A percentile compares a stretch with the other conserved stretches of the same genome.
Conservation (phyloP, 2,329 filamentous ascomycete species). For the Aspergillus awamori region DNA sequence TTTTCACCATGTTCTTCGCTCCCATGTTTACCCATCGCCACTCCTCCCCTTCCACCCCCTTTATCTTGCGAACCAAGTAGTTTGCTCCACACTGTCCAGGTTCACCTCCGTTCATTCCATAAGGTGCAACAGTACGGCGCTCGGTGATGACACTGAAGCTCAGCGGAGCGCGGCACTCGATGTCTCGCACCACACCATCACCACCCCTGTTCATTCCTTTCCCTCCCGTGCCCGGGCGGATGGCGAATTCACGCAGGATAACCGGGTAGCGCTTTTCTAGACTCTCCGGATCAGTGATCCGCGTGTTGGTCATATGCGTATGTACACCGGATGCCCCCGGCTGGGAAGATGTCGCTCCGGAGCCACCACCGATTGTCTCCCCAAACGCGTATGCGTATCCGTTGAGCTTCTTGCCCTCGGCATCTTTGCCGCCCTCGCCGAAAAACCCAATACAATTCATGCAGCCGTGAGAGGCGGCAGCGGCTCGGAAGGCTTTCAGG, state of each 20-base stretch:
- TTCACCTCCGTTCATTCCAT: conserved; percentile 28
- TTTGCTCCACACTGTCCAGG: conserved; percentile 68
- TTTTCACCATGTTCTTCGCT: conserved; percentile 27
- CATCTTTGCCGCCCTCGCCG: conserved; percentile 30
- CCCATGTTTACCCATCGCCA: conserved; percentile 24
- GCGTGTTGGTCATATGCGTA: conserved; percentile 82
- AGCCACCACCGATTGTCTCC: conserved; percentile 78
- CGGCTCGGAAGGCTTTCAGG: conserved; percentile 74
- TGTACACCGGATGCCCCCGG: conserved; percentile 73
- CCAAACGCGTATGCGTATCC: conserved; percentile 69
- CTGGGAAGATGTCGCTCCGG: conserved; percentile 72
- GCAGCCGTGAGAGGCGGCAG: conserved; percentile 75
- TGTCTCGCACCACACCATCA: conserved; percentile 76
- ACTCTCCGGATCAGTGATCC: conserved; percentile 79
- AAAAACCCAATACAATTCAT: conserved; percentile 69
- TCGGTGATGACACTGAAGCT: conserved; percentile 26
- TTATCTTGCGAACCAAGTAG: background rate
- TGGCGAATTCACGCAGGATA: conserved; percentile 67
- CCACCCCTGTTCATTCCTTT: conserved; percentile 68
- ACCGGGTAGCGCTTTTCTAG: conserved; percentile 78
- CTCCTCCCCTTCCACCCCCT: no score
- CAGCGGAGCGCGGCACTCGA: conserved; percentile 69
- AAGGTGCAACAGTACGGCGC: conserved; percentile 25
- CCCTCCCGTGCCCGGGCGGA: conserved; percentile 66
- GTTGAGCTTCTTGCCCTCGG: conserved; percentile 63